phyloP scores from a whole-genome alignment of 1,139 yeast species.

The Pichia sp. region DNA sequence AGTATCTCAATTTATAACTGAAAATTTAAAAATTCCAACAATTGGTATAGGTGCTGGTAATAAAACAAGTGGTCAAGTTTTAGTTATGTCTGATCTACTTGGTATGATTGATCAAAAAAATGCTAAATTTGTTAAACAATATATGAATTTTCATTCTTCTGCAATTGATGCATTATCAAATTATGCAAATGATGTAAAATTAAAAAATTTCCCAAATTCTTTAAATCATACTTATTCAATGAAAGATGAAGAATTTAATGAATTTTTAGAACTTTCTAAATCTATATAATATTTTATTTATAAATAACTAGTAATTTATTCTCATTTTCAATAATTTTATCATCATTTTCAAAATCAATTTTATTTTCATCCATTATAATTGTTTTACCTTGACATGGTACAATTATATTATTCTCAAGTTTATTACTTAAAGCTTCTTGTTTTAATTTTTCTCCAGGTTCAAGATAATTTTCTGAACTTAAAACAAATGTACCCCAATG shows the following conservation, averaged over 20 bases:
- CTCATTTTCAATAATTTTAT: constrained; percentile 10
- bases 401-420: constrained; percentile 36
- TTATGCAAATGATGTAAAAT: constrained; percentile 56
- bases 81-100: constrained; percentile 78
- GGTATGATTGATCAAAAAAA: constrained; percentile 60
- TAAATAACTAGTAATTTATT: constrained; percentile 18
- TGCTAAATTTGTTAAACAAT: constrained; percentile 71
- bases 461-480: constrained; percentile 81
- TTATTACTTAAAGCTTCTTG: constrained; percentile 32
- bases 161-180: constrained; percentile 48
- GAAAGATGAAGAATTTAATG: constrained; percentile 55
- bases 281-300: constrained; percentile 13
- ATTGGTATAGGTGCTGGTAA: constrained; percentile 97
- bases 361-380: constrained; percentile 25
- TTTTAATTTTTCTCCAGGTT: constrained; percentile 57
- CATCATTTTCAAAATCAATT: constrained; percentile 17
- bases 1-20: constrained; percentile 63
- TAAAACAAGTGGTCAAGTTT: constrained; percentile 78
- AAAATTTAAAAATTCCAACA: constrained; percentile 60
- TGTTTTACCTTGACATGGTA: constrained; percentile 52
- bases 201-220: constrained; percentile 51
- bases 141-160: constrained; percentile 44
- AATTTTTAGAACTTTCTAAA: constrained; percentile 34
- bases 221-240: constrained; percentile 66
- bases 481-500: constrained; percentile 95